Percentiles rank a stretch among this genome's conserved stretches.
Evolutionary conservation across 2,329 filamentous ascomycete species (phyloP).

Genomic region (Fusarium sp.): DNA sequence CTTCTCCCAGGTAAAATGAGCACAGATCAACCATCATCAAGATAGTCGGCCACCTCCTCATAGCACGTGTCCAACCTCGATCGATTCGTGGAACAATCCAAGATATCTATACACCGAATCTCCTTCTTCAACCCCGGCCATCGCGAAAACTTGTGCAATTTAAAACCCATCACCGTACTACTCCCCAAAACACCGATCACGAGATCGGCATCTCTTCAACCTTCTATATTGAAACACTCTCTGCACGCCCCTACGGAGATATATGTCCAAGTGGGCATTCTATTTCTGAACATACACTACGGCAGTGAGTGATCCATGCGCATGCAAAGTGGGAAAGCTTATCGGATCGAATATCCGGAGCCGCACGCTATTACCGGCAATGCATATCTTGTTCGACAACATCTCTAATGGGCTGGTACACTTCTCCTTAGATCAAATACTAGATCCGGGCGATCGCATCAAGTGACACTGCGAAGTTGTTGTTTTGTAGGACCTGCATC

Average conservation of each 20-base stretch:
- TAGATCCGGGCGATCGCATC: neutral
- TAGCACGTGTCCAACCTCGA: neutral
- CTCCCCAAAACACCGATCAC: neutral
- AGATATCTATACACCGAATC: neutral
- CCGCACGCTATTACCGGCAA: slow-evolving; percentile 2
- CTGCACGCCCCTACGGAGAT: neutral
- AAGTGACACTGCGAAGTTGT: slow-evolving; percentile 1
- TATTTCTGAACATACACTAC: neutral
- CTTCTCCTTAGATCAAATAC: neutral
- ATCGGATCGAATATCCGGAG: slow-evolving; percentile 7
- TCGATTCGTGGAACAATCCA: neutral
- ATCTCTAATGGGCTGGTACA: neutral
- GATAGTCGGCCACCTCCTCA: neutral
- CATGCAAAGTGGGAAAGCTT: neutral
- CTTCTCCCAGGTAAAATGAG: neutral
- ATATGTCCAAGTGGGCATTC: neutral
- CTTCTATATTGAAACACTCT: neutral
- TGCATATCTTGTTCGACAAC: slow-evolving; percentile 1
- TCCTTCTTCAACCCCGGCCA: neutral
- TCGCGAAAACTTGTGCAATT: neutral
- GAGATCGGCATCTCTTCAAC: neutral
- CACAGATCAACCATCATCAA: neutral
- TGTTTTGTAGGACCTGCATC: slow-evolving; percentile 1
- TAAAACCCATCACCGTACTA: neutral
- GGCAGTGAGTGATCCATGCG: neutral